These are phyloP conservation scores for Domatiomyces globalis DNA, from an alignment of 2,329 filamentous ascomycete genomes.

Conservation along the genomic window DNA sequence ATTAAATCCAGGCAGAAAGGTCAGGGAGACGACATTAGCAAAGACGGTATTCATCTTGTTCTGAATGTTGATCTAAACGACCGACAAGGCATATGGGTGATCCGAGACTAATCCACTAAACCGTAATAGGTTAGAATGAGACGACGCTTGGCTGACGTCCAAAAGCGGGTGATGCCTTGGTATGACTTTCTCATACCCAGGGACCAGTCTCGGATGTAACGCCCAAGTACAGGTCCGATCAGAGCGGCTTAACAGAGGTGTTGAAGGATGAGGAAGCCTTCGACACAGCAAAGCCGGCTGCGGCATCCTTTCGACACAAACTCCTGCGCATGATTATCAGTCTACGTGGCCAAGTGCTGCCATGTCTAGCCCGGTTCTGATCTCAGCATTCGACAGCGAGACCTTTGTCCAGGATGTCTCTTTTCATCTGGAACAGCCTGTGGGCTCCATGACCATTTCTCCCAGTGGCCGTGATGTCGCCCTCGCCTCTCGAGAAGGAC, in stretches of 20 bases:
- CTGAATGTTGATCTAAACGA: no score
- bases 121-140: not conserved
- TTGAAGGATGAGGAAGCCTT: not conserved
- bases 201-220: not conserved
- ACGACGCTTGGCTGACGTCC: not conserved
- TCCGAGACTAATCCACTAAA: not conserved
- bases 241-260: not conserved
- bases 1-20: no score
- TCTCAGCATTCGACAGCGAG: conserved; percentile 62
- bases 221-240: not conserved
- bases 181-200: not conserved
- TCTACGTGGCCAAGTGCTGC: conserved; percentile 11
- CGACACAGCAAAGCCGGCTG: conserved; percentile 5
- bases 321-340: not conserved
- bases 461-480: conserved; percentile 83
- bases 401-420: conserved; percentile 76
- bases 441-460: conserved; percentile 85
- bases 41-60: no score
- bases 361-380: conserved; percentile 26
- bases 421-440: conserved; percentile 63
- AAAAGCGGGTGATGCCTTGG: not conserved
- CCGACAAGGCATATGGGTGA: no score
- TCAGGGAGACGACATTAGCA: no score
- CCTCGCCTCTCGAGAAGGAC: conserved; percentile 71
- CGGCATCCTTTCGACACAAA: conserved; percentile 1